Evolutionary conservation across 306 rosid genomes (phyloP), one percentile per base, ranked within the genome.

Genomic region (Oxytropis ochrocephala): DNA sequence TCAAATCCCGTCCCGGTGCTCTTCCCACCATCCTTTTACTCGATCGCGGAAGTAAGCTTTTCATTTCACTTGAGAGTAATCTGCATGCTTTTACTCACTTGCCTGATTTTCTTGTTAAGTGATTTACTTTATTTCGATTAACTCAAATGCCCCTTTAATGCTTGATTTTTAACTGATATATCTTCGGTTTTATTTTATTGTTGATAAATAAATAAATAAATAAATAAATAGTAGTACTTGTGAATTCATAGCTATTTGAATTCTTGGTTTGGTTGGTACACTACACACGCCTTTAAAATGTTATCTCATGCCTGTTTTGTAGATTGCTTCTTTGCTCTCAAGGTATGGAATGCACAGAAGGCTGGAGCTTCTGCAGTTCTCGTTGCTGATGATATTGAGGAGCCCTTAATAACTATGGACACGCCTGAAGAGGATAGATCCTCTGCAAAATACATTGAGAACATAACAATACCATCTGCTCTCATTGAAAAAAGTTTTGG

Each of bases 381-480:
- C 66, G 95, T 92, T 16, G 95, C 97, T 2, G 75, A 70, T 44
- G 58, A 70, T 56, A 47, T 70, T 55, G 75, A 70, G 66, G 75
- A 70, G 49, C 55, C 65, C 17, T 56, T 70, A 16, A 70, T 70
- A 13, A 70, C 75, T 16, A 70, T 70, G 75, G 75, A 70, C 75
- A 55, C 98, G 12, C 98, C 98, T 13, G 91, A 80, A 75, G 98
- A 85, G 67, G 98, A 57, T 46, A 59, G 68, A 17, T 79, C 87
- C 16, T 66, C 88, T 2, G 86, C 91, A 38, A 85, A 87, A 68
- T 91, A 91, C 78, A 90, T 89, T 64, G 96, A 90, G 76, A 90
- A 88, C 81, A 87, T 91, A 69, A 89, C 94, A 8, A 85, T 91
- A 67, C 97, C 97, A 0, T 91, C 97, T 48, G 96, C 97, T 18